Percentiles rank a stretch among this genome's conserved stretches.
Evolutionary conservation across 2,329 filamentous ascomycete genomes (phyloP).

Genomic region (Diaporthe amygdali): DNA sequence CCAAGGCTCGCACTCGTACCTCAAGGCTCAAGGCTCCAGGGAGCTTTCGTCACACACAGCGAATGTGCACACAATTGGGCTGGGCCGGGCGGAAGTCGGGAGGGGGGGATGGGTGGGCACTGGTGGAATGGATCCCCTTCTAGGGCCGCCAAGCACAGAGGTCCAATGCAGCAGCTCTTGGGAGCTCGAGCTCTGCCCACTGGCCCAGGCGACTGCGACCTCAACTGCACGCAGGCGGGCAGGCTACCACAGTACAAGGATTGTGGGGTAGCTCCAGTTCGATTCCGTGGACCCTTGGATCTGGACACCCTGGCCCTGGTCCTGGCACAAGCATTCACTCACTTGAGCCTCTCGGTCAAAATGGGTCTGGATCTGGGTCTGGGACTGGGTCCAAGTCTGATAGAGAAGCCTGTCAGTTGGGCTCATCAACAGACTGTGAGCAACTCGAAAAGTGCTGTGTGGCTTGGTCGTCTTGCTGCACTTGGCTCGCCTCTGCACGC

Average conservation of each 20-base stretch:
- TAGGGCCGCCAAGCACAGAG: background rate
- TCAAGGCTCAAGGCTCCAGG: slow-evolving; percentile 16
- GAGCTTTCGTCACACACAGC: slow-evolving; percentile 23
- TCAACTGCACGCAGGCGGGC: too few relatives aligned
- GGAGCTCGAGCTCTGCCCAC: background rate
- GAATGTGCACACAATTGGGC: background rate
- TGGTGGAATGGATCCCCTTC: background rate
- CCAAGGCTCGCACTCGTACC: background rate
- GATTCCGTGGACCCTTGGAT: slow-evolving; percentile 16
- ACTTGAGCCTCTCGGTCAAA: background rate
- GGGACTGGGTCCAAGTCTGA: background rate
- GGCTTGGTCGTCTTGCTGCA: background rate
- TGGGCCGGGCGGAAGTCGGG: slow-evolving; percentile 4
- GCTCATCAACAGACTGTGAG: background rate
- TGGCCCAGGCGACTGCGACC: background rate
- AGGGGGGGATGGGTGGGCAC: background rate
- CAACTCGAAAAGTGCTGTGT: background rate
- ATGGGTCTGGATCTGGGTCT: background rate
- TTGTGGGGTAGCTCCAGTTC: slow-evolving; percentile 24
- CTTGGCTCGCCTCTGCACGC: background rate
- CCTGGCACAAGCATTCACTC: background rate
- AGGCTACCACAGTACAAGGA: background rate
- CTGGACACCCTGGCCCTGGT: slow-evolving; percentile 14
- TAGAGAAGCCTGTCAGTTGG: background rate
- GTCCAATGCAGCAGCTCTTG: background rate